phyloP scores from a whole-genome alignment of 306 rosid genomes.

The Biancaea sappan region DNA sequence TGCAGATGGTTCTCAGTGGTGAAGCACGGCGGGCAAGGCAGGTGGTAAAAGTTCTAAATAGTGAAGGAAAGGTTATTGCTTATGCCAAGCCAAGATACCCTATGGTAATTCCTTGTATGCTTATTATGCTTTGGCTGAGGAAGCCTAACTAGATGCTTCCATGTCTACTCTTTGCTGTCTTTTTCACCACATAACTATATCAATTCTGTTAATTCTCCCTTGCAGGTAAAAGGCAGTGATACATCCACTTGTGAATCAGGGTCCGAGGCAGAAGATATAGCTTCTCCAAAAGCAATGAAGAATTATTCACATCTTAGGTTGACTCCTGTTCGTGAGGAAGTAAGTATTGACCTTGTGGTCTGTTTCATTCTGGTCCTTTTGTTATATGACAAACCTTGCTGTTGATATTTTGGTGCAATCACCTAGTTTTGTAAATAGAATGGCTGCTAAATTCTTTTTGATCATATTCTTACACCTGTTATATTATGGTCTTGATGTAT shows the following conservation, averaged over 20 bases:
- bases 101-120: conserved; percentile 52
- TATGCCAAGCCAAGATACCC: conserved; percentile 90
- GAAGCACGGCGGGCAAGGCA: conserved; percentile 81
- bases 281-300: conserved; percentile 87
- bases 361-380: neutral
- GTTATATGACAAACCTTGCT: neutral
- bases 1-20: conserved; percentile 88
- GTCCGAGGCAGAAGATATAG: conserved; percentile 94
- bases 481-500: neutral
- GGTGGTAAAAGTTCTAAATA: conserved; percentile 84
- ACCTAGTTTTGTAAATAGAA: neutral
- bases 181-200: conserved; percentile 8
- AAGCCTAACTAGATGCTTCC: conserved; percentile 19
- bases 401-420: neutral
- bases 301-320: conserved; percentile 81
- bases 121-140: conserved; percentile 4
- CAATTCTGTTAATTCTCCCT: conserved; percentile 26
- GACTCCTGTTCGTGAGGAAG: conserved; percentile 99
- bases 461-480: conserved; percentile 6
- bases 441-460: neutral
- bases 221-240: conserved; percentile 91
- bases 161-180: neutral
- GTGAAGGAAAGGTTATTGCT: conserved; percentile 88
- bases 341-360: conserved; percentile 45
- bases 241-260: conserved; percentile 99